Percentiles rank a stretch among this genome's conserved stretches.
These are phyloP conservation scores for Albatrellus sp. DNA, from an alignment of 1,284 basidiomycete species.

Conservation along the genomic window DNA sequence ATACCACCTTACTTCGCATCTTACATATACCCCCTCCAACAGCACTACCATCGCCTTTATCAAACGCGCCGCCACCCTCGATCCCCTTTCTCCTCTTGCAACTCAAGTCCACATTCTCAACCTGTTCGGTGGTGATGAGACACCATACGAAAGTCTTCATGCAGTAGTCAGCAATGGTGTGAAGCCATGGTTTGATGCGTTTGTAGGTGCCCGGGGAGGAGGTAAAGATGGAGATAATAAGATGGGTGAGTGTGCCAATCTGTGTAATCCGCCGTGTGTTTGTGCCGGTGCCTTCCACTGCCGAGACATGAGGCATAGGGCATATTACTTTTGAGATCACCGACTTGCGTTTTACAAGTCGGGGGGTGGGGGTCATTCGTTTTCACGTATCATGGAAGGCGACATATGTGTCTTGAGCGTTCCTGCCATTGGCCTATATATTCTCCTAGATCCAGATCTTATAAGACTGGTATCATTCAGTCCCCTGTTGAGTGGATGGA, in stretches of 20 bases:
- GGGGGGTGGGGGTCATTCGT: no score
- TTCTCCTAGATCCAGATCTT: no score
- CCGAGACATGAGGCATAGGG: not conserved
- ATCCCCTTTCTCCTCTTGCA: slow-evolving; percentile 68
- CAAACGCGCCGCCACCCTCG: slow-evolving; percentile 80
- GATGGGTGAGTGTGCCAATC: slow-evolving; percentile 48
- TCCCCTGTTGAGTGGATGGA: not conserved
- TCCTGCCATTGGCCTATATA: no score
- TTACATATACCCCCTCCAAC: slow-evolving; percentile 74
- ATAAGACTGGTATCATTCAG: not conserved
- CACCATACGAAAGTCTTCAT: slow-evolving; percentile 92
- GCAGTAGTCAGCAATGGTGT: slow-evolving; percentile 95
- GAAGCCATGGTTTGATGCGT: slow-evolving; percentile 97
- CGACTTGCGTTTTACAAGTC: not conserved
- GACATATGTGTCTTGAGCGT: no score
- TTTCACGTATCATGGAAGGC: no score
- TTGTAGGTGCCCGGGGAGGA: slow-evolving; percentile 67
- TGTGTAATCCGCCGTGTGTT: not conserved
- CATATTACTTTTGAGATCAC: not conserved
- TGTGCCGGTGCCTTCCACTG: no score
- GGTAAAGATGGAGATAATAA: slow-evolving; percentile 76
- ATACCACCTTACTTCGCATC: slow-evolving; percentile 61
- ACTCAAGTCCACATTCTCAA: slow-evolving; percentile 88
- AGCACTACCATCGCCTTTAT: slow-evolving; percentile 88
- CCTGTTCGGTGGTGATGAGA: slow-evolving; percentile 82